Evolutionary conservation across 202 grass and related monocot species (phyloP).

Genomic region (Zoysia matrella): DNA sequence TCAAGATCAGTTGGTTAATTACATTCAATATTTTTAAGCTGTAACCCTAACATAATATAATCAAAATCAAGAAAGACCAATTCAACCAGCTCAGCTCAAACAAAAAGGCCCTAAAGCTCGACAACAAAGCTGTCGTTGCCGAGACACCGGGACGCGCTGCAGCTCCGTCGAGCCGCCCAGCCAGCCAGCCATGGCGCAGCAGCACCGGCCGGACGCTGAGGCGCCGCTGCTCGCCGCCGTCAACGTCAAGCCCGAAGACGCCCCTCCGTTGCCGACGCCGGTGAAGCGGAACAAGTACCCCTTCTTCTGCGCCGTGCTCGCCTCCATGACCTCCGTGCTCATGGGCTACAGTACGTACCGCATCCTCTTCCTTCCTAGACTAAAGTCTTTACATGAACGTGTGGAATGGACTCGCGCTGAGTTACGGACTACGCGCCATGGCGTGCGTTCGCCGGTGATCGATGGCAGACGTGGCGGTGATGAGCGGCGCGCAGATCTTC

Average conservation of each 20-base stretch:
- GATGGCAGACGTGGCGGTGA: slow-evolving; percentile 73
- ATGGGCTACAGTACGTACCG: slow-evolving; percentile 67
- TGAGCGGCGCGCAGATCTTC: slow-evolving; percentile 81
- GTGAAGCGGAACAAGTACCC: slow-evolving; percentile 59
- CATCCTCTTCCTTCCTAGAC: neutral
- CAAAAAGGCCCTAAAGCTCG: no score
- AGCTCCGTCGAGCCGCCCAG: neutral
- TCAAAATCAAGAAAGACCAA: no score
- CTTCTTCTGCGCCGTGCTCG: slow-evolving; percentile 71
- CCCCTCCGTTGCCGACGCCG: neutral
- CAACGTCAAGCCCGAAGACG: slow-evolving; percentile 1
- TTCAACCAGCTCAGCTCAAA: no score
- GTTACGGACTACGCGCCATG: neutral
- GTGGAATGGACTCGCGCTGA: neutral
- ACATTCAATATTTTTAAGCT: no score
- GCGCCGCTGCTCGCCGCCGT: slow-evolving; percentile 43
- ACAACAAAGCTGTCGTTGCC: neutral
- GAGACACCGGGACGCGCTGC: neutral
- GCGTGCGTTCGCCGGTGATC: neutral
- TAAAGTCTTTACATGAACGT: no score
- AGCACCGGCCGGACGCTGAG: slow-evolving; percentile 6
- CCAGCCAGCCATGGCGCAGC: slow-evolving; percentile 19
- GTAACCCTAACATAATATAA: no score
- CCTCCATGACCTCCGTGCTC: slow-evolving; percentile 88
- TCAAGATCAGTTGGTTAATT: no score